Evolutionary conservation across 2,329 filamentous ascomycete species (phyloP), one percentile per base, ranked within the genome.

Genomic region (Aspergillus udagawae): DNA sequence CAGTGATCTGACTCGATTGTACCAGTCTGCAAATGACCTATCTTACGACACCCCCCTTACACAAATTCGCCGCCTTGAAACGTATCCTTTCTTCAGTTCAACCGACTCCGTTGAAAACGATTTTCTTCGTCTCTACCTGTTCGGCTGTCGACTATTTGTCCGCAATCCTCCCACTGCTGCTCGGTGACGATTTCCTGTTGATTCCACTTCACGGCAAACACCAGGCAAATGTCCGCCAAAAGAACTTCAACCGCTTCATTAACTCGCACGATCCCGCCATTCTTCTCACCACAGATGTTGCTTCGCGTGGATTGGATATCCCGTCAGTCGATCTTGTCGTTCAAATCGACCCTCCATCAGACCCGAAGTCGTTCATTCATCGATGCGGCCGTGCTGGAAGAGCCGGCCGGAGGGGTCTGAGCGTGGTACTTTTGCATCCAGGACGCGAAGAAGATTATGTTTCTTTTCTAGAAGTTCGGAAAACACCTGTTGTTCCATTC

Each of bases 71-170:
- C 0, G 84, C 87, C 0, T 75, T 96, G 2, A 82, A 85, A 51
- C 83, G 86, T 29, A 80, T 97, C 0, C 80, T 97, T 2, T 79
- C 84, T 21, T 81, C 83, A 14, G 74, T 96, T 23, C 81, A 88
- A n/a, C 84, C 90, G 0, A 82, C 80, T 4, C 93, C 93, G 0
- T 87, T 92, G 62, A 92, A 92, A 68, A 89, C 86, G 32, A 97
- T 99, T 54, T 81, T 97, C 53, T 99, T 97, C 71, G 82, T 97
- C 23, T 95, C 92, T 0, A 97, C 93, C 2, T 97, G 94, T 72
- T 92, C 92, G 32, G 90, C 90, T 0, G 94, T 99, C 59, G 93
- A 97, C 73, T 97, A 97, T 75, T 95, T 96, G 71, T 86, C 92
- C 59, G 84, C 91, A 64, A 79, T 96, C 5, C 80, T 99, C 1